Conservation (phyloP, 176 grass and related monocot genomes). For the Rhynchospora pubera region DNA sequence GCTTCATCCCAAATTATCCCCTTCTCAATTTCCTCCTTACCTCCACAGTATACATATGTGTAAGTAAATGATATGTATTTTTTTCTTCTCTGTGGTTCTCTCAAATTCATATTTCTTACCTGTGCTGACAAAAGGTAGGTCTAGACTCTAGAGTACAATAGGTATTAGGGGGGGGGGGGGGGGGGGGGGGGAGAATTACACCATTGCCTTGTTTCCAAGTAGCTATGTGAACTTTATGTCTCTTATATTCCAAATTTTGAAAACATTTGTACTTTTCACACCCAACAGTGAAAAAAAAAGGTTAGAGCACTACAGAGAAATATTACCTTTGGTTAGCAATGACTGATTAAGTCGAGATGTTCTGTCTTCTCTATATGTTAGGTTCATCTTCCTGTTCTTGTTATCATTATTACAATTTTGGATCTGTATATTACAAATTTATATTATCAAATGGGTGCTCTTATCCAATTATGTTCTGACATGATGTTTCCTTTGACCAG, state of each 20-base stretch:
- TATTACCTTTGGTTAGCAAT: not conserved
- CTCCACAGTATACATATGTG: conserved; percentile 26
- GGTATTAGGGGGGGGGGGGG: not conserved
- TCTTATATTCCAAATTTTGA: not conserved
- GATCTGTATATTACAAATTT: conserved; percentile 4
- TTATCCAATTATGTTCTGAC: not conserved
- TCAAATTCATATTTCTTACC: not conserved
- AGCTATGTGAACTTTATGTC: not conserved
- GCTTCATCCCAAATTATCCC: conserved; percentile 40
- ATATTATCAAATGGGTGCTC: not conserved
- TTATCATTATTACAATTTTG: not conserved
- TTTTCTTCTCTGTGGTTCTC: not conserved
- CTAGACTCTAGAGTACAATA: no score
- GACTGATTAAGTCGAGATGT: not conserved
- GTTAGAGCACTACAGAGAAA: not conserved
- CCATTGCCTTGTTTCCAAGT: not conserved
- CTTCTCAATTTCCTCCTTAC: conserved; percentile 38
- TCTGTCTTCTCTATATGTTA: not conserved
- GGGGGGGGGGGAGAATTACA: no score
- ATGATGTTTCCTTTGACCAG: conserved; percentile 18
- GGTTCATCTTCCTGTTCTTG: not conserved
- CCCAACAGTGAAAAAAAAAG: not conserved
- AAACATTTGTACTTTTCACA: not conserved
- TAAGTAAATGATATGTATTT: conserved; percentile 4
- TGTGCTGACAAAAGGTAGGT: no score